phyloP scores from a whole-genome alignment of 2,329 filamentous ascomycete genomes.

The Salinomyces thailandicus region DNA sequence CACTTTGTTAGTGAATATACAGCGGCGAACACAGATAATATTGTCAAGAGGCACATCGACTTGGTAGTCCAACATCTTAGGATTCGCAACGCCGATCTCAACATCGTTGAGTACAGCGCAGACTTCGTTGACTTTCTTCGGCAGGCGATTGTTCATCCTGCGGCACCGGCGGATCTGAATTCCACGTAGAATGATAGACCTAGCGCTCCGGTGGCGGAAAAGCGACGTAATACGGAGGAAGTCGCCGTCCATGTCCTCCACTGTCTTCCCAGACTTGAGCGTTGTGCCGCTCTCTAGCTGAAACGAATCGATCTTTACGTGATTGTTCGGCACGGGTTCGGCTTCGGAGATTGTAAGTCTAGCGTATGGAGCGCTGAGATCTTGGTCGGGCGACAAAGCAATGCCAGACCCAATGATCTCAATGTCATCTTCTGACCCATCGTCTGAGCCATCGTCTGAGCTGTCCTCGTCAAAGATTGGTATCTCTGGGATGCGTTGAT shows the following conservation, averaged over 20 bases:
- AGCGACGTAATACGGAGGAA: slow-evolving; percentile 27
- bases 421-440: no score
- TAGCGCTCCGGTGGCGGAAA: no score
- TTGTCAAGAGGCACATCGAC: slow-evolving; percentile 11
- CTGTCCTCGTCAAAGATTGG: no score
- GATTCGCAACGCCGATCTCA: not conserved
- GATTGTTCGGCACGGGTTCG: no score
- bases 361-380: no score
- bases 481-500: no score
- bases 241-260: slow-evolving; percentile 23
- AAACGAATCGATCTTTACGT: no score
- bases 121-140: slow-evolving; percentile 33
- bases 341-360: no score
- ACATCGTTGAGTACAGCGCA: slow-evolving; percentile 25
- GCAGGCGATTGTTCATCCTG: slow-evolving; percentile 28
- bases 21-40: slow-evolving; percentile 14
- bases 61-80: slow-evolving; percentile 4
- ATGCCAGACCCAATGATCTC: no score
- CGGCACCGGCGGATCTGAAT: slow-evolving; percentile 26
- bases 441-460: no score
- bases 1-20: slow-evolving; percentile 43
- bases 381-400: no score
- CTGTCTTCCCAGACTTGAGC: not conserved
- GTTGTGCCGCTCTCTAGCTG: no score
- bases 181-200: slow-evolving; percentile 32